Evolutionary conservation across 768 basidiomycete genomes (phyloP).

Genomic region (Russula dissimulans): DNA sequence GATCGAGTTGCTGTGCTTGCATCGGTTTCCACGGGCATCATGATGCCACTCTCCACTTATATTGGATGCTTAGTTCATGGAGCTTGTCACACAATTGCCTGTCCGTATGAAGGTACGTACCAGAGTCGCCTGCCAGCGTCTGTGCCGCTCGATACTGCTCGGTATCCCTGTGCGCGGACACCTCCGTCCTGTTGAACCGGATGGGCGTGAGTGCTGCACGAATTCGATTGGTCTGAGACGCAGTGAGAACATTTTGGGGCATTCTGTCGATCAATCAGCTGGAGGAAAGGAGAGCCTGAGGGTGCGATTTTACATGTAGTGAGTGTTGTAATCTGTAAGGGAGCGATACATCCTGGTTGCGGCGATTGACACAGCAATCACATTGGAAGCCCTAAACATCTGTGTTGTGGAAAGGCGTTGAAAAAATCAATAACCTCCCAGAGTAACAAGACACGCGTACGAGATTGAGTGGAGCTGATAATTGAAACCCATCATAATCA

Average conservation of each 20-base stretch:
- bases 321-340: not conserved
- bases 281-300: not conserved
- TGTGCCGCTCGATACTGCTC: too few relatives aligned
- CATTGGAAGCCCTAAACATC: not conserved
- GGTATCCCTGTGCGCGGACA: not conserved
- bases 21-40: too few relatives aligned
- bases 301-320: not conserved
- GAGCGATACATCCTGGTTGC: slow-evolving; percentile 1
- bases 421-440: not conserved
- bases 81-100: too few relatives aligned
- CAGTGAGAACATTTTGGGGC: not conserved
- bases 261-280: not conserved
- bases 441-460: not conserved
- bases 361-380: not conserved
- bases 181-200: not conserved
- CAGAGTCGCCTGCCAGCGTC: too few relatives aligned
- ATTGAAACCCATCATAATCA: too few relatives aligned
- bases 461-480: not conserved
- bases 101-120: too few relatives aligned
- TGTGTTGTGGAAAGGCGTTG: not conserved
- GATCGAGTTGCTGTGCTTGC: too few relatives aligned
- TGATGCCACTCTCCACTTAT: too few relatives aligned
- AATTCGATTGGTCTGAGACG: too few relatives aligned
- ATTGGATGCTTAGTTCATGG: too few relatives aligned
- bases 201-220: not conserved